phyloP scores from a whole-genome alignment of 2,329 filamentous ascomycete species.

The Verticillium nubilum region DNA sequence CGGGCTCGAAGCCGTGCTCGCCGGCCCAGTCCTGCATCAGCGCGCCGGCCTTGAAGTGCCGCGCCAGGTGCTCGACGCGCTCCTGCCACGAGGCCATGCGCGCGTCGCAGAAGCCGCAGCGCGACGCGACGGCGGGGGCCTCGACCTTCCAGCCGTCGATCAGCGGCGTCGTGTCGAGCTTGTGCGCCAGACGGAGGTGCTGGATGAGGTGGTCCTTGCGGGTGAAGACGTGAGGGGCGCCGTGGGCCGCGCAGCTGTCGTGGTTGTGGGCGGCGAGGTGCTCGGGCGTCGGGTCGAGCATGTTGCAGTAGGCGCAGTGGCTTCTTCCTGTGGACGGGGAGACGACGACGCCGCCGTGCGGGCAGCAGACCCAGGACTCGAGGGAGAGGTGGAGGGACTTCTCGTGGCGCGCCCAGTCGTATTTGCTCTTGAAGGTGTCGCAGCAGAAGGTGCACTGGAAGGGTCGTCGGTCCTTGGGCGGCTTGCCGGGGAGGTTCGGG shows the following conservation, averaged over 20 bases:
- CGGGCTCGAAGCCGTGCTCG: slow-evolving; percentile 18
- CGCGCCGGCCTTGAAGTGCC: slow-evolving; percentile 19
- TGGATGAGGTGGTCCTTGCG: slow-evolving; percentile 26
- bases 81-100: slow-evolving; percentile 18
- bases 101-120: slow-evolving; percentile 23
- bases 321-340: slow-evolving; percentile 14
- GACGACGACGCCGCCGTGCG: slow-evolving; percentile 11
- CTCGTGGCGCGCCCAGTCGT: slow-evolving; percentile 45
- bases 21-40: slow-evolving; percentile 23
- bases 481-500: not conserved
- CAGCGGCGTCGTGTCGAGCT: slow-evolving; percentile 31
- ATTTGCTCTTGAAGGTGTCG: slow-evolving; percentile 36
- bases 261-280: slow-evolving; percentile 20
- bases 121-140: slow-evolving; percentile 15
- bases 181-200: slow-evolving; percentile 21
- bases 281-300: slow-evolving; percentile 11
- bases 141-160: slow-evolving; percentile 26
- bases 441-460: slow-evolving; percentile 41
- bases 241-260: slow-evolving; percentile 4
- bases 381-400: slow-evolving; percentile 39
- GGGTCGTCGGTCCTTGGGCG: slow-evolving; percentile 4
- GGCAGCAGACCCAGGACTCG: slow-evolving; percentile 38
- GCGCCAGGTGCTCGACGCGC: slow-evolving; percentile 20
- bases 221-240: slow-evolving; percentile 15
- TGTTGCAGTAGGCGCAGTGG: slow-evolving; percentile 19